A percentile compares a stretch with the other conserved stretches of the same genome.
Conservation (phyloP, 176 grass and related monocot species). For the Hsuehochloa calcarea region DNA sequence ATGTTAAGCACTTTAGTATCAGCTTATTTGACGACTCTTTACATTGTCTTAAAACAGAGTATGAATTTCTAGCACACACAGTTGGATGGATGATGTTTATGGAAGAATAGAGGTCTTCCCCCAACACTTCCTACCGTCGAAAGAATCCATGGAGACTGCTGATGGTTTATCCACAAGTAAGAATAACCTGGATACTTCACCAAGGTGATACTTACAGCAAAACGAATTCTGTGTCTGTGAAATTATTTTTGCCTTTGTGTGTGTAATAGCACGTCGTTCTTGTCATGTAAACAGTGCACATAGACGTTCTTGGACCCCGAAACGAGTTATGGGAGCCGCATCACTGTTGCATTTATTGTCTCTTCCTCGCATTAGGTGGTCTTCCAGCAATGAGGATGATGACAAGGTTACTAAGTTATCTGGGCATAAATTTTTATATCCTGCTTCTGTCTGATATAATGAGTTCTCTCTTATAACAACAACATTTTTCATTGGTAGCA, state of each 20-base stretch:
- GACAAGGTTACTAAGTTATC: conserved; percentile 59
- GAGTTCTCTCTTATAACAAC: not conserved
- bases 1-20: not conserved
- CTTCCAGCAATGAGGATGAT: conserved; percentile 58
- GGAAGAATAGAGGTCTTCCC: conserved; percentile 85
- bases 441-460: not conserved
- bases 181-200: conserved; percentile 41
- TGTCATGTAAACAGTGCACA: conserved; percentile 34
- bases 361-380: conserved; percentile 74
- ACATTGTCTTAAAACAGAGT: conserved; percentile 18
- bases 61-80: conserved; percentile 26
- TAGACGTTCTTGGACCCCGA: conserved; percentile 58
- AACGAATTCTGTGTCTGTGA: not conserved
- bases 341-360: conserved; percentile 72
- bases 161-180: conserved; percentile 48
- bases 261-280: conserved; percentile 7
- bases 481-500: conserved; percentile 23
- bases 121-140: conserved; percentile 57
- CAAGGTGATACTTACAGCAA: conserved; percentile 48
- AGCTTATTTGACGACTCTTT: not conserved
- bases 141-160: conserved; percentile 43
- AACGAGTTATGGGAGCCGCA: conserved; percentile 70
- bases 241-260: conserved; percentile 20
- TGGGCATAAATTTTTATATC: not conserved
- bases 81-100: conserved; percentile 84